Base-by-base conservation (phyloP, 306 rosid genomes). In the Cicer cuneatum region DNA sequence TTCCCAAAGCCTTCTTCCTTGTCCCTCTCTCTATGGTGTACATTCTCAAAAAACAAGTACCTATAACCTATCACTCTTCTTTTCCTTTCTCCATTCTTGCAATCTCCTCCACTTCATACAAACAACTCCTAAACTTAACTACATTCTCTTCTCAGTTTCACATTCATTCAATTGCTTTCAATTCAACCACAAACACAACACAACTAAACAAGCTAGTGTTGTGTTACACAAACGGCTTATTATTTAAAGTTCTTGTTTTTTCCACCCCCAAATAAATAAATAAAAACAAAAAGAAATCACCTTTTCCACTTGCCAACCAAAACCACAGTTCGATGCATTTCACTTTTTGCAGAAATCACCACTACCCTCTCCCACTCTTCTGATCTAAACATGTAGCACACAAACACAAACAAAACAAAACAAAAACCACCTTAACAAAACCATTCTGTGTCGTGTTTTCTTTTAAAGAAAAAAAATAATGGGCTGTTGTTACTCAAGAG, bases 401-500 rank as follows among this genome's bases (percentile, higher is more conserved):
- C 1, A 19, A 5, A 38, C 56, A 35, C 9, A 69, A 49, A 29
- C 33, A 52, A 7, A 60, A 29, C 33, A 52, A 7, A 60, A 75
- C 56, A 73, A 49, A 8, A 61, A 60, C 43, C 2, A 59, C 1
- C 62, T 81, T 63, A 67, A 16, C 7, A 15, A 10, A 24, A 8
- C 12, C 38, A 6, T 7, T 29, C 11, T 24, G 7, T 40, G 5
- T 15, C 54, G 12, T 56, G 10, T 58, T 58, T 57, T 58, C 64
- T 58, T 78, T 66, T n/a, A n/a, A n/a, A n/a, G 43, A 45, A 40
- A 7, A 52, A 80, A n/a, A 61, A 7, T 8, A 69, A 91, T 90
- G 98, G 98, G 98, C 24, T 89, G 98, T 76, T 93, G 95, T 58
- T 86, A 87, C 64, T 93, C 97, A 0, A 83, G 83, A 52, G 37